These are phyloP conservation scores for Podospora pseudocomata DNA, from an alignment of 495 filamentous ascomycete genomes.

Conservation along the genomic window DNA sequence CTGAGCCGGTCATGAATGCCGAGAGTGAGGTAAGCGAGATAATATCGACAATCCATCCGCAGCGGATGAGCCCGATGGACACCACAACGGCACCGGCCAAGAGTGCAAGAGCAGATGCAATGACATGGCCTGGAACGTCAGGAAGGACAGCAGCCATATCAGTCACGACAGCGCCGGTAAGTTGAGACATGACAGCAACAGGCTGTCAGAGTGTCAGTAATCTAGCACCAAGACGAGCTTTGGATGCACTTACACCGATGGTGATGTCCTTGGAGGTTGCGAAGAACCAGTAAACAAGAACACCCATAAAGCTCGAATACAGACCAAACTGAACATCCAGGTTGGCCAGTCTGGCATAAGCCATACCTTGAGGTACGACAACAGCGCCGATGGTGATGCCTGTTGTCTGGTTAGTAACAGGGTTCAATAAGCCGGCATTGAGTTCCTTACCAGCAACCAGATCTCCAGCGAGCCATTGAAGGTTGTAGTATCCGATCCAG, in stretches of 20 bases:
- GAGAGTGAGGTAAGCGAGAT: constrained; percentile 89
- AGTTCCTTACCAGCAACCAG: constrained; percentile 72
- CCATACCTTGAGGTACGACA: constrained; percentile 96
- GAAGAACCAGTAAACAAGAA: constrained; percentile 96
- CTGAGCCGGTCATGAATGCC: constrained; percentile 98
- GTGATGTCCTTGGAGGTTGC: constrained; percentile 99
- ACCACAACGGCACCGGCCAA: constrained; percentile 78
- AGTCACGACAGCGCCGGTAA: constrained; percentile 75
- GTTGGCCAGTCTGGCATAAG: constrained; percentile 82
- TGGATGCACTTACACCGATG: constrained; percentile 72
- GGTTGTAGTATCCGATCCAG: constrained; percentile 87
- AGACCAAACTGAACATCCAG: constrained; percentile 79
- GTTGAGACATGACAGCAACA: constrained; percentile 90
- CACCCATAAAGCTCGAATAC: constrained; percentile 98
- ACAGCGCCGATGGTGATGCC: constrained; percentile 93
- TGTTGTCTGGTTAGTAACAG: constrained; percentile 25
- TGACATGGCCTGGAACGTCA: constrained; percentile 54
- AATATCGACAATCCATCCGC: constrained; percentile 92
- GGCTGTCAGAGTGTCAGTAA: constrained; percentile 52
- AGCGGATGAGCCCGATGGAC: constrained; percentile 71
- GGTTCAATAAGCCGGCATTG: neutral
- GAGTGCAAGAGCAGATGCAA: constrained; percentile 78
- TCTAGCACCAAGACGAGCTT: neutral
- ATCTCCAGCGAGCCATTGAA: constrained; percentile 84
- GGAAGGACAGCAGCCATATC: constrained; percentile 56